A percentile compares a stretch with the other conserved stretches of the same genome.
These are phyloP conservation scores for Colletotrichum endophyticum DNA, from an alignment of 2,329 filamentous ascomycete species.

Conservation along the genomic window DNA sequence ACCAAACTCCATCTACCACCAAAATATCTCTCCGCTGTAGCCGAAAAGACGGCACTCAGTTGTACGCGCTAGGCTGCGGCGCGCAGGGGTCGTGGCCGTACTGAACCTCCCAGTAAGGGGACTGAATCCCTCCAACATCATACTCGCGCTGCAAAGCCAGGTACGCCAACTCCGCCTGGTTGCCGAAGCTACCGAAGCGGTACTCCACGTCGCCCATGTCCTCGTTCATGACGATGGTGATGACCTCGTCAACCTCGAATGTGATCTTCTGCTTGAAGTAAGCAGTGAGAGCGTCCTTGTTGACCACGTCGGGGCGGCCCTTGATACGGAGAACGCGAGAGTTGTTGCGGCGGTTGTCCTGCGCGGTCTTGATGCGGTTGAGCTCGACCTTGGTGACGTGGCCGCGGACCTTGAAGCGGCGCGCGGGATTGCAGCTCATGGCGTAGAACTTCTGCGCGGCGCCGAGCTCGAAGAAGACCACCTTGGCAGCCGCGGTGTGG, in stretches of 20 bases:
- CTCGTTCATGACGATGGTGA: conserved; percentile 30
- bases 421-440: conserved; percentile 19
- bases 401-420: conserved; percentile 40
- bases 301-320: conserved; percentile 49
- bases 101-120: conserved; percentile 23
- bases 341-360: conserved; percentile 26
- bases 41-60: not conserved
- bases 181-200: conserved; percentile 59
- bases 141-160: conserved; percentile 24
- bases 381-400: conserved; percentile 42
- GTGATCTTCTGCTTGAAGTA: conserved; percentile 49
- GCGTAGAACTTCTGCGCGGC: conserved; percentile 40
- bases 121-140: not conserved
- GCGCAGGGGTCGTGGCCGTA: conserved; percentile 14
- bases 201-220: conserved; percentile 48
- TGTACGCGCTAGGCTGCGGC: not conserved
- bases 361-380: conserved; percentile 53
- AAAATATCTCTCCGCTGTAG: not conserved
- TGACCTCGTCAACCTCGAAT: conserved; percentile 52
- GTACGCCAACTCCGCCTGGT: conserved; percentile 55
- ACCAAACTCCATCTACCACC: not conserved
- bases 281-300: conserved; percentile 37
- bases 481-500: conserved; percentile 47
- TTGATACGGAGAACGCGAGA: conserved; percentile 57
- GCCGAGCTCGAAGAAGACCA: conserved; percentile 51